phyloP scores from a whole-genome alignment of 1,284 basidiomycete species.

The Leucoagaricus sp. region DNA sequence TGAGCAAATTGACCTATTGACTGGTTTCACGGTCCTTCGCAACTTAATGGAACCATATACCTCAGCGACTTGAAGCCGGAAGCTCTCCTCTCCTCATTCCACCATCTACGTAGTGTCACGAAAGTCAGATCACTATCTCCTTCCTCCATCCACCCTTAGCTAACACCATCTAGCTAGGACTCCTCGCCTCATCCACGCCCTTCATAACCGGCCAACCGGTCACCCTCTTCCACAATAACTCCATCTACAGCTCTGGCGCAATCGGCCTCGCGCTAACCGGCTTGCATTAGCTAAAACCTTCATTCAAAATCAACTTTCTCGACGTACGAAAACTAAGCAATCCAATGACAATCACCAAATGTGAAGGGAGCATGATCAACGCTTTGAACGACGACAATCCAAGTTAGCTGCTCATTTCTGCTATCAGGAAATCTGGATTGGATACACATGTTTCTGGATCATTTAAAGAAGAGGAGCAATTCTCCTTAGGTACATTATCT shows the following conservation, averaged over 20 bases:
- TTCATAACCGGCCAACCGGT: conserved; percentile 83
- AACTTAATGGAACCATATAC: conserved; percentile 55
- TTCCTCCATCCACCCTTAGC: conserved; percentile 9
- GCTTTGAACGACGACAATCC: conserved; percentile 67
- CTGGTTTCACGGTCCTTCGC: conserved; percentile 30
- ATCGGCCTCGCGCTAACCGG: conserved; percentile 66
- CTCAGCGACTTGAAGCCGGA: conserved; percentile 66
- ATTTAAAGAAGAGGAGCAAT: conserved; percentile 72
- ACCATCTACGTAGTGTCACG: conserved; percentile 47
- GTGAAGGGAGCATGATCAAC: conserved; percentile 77
- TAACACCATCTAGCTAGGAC: conserved; percentile 54
- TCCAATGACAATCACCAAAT: conserved; percentile 61
- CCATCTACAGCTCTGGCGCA: conserved; percentile 66
- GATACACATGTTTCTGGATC: conserved; percentile 25
- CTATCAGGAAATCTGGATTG: conserved; percentile 48
- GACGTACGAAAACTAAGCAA: conserved; percentile 55
- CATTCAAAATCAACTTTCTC: conserved; percentile 44
- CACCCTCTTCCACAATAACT: conserved; percentile 68
- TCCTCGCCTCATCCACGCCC: conserved; percentile 79
- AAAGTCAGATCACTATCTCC: conserved; percentile 50
- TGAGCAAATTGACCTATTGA: not conserved
- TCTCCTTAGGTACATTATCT: conserved; percentile 57
- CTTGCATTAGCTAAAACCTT: not conserved
- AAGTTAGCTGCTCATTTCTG: conserved; percentile 64
- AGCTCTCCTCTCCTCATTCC: conserved; percentile 56